These are phyloP conservation scores for Dioscorea alata DNA, from an alignment of 106 monocot species.

Conservation along the genomic window DNA sequence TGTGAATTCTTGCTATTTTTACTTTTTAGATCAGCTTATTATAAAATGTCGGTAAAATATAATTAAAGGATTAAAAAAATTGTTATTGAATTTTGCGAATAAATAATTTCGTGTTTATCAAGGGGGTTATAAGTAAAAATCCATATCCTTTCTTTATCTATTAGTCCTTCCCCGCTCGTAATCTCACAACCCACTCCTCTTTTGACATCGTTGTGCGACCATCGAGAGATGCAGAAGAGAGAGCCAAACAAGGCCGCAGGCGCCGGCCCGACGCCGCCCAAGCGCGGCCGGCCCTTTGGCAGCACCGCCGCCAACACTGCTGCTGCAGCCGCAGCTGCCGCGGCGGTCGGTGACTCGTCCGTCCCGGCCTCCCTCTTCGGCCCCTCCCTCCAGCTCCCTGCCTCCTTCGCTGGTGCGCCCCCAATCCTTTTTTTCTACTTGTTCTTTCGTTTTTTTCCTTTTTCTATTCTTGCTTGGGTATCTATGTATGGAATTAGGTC, in stretches of 20 bases:
- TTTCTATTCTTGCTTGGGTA: not conserved
- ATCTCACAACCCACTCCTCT: no score
- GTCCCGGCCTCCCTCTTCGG: constrained; percentile 65
- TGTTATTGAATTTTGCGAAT: no score
- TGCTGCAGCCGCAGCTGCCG: constrained; percentile 24
- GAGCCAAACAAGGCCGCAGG: constrained; percentile 39
- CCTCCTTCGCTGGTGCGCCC: constrained; percentile 62
- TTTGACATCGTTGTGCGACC: no score
- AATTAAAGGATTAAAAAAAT: no score
- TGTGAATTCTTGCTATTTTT: no score
- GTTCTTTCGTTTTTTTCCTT: not conserved
- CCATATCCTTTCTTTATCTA: no score
- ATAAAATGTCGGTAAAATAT: no score
- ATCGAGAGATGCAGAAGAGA: constrained; percentile 60
- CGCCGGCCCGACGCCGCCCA: constrained; percentile 57
- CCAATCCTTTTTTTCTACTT: not conserved
- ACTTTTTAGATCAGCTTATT: no score
- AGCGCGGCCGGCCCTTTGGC: constrained; percentile 83
- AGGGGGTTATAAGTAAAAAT: no score
- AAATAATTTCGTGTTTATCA: no score
- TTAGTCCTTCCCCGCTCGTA: no score
- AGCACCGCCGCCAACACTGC: constrained; percentile 43
- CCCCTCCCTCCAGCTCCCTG: constrained; percentile 79
- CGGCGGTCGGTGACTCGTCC: constrained; percentile 27
- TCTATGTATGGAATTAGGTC: not conserved